Conservation (phyloP, 2,329 filamentous ascomycete species). For the Colletotrichum zoysiae region DNA sequence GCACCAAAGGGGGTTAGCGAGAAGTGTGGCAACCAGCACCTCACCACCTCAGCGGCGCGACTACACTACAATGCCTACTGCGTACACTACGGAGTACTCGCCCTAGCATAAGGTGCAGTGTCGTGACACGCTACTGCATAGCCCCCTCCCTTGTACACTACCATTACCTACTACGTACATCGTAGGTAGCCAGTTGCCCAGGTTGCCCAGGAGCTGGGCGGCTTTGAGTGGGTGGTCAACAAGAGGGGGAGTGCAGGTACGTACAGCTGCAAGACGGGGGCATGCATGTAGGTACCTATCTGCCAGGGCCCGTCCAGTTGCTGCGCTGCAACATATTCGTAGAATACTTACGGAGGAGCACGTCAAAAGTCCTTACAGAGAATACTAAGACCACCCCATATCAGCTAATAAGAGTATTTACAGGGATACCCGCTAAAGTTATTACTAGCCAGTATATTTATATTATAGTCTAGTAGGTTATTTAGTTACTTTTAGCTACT, state of each 20-base stretch:
- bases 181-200: conserved; percentile 15
- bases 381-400: no score
- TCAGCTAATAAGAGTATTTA: no score
- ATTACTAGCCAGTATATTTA: no score
- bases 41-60: conserved; percentile 18
- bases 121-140: conserved; percentile 7
- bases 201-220: conserved; percentile 31
- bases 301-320: conserved; percentile 35
- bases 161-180: no score
- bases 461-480: no score
- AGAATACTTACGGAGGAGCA: no score
- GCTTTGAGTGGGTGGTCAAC: conserved; percentile 17
- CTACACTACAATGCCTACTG: neutral
- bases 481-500: no score
- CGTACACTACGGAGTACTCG: no score
- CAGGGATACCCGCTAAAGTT: no score
- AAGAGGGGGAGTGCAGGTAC: conserved; percentile 27
- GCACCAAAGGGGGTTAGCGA: conserved; percentile 3
- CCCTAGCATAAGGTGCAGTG: neutral
- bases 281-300: conserved; percentile 17
- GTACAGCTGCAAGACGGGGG: conserved; percentile 25
- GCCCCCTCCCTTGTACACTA: neutral
- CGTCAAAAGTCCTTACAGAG: no score
- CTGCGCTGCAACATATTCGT: neutral
- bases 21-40: conserved; percentile 34